Percentiles rank a stretch among this genome's conserved stretches.
Evolutionary conservation across 768 basidiomycete species (phyloP).

Genomic region (Chlorophyllum brunneum): DNA sequence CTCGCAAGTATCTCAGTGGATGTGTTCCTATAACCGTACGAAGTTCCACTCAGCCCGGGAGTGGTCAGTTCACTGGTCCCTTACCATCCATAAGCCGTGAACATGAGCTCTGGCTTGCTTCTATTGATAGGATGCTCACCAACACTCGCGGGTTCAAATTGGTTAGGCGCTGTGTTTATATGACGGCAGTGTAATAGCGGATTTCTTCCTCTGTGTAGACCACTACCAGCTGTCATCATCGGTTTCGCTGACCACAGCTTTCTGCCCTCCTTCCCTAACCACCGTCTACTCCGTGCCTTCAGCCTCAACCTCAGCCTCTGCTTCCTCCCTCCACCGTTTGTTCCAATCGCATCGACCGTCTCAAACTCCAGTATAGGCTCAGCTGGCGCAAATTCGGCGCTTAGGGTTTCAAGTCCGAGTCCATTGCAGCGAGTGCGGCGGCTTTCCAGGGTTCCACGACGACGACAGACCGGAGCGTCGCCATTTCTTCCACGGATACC

Average conservation of each 20-base stretch:
- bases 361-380: not conserved
- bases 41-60: too few species aligned
- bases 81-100: too few species aligned
- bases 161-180: too few species aligned
- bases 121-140: too few species aligned
- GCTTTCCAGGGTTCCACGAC: not conserved
- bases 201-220: too few species aligned
- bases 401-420: not conserved
- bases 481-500: not conserved
- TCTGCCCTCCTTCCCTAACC: conserved; percentile 1
- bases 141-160: too few species aligned
- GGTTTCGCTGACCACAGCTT: not conserved
- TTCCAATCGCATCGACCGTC: not conserved
- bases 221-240: too few species aligned
- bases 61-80: too few species aligned
- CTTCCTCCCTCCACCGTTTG: not conserved
- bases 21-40: too few species aligned
- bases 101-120: too few species aligned
- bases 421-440: not conserved
- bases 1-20: too few species aligned
- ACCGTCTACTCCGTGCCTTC: conserved; percentile 14
- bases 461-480: not conserved
- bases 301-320: not conserved
- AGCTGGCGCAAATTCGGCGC: not conserved
- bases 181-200: too few species aligned